phyloP scores from a whole-genome alignment of 2,329 filamentous ascomycete genomes.

The Arthrocladium fulminans region DNA sequence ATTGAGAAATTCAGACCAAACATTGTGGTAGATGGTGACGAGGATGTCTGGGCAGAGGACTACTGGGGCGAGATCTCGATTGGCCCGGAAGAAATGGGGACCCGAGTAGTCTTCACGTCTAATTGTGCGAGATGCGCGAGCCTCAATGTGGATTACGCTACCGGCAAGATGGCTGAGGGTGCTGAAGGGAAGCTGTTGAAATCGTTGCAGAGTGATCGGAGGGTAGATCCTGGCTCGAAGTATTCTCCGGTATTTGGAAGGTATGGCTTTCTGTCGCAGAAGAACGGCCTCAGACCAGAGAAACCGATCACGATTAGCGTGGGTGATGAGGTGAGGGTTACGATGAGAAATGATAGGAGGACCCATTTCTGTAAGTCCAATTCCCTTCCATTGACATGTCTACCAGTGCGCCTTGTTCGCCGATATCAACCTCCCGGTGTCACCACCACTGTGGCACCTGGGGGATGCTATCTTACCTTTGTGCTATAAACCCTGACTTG shows the following conservation, averaged over 20 bases:
- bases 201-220: constrained; percentile 59
- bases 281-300: constrained; percentile 21
- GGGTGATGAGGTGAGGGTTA: constrained; percentile 49
- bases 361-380: constrained; percentile 45
- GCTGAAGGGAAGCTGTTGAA: constrained; percentile 57
- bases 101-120: constrained; percentile 51
- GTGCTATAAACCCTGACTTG: background rate
- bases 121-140: constrained; percentile 63
- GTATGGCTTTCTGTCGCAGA: constrained; percentile 53
- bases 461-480: background rate
- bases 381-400: background rate
- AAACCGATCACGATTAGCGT: constrained; percentile 39
- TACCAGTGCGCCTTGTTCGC: background rate
- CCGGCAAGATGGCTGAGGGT: constrained; percentile 50
- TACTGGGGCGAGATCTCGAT: constrained; percentile 58
- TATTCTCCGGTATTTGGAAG: constrained; percentile 65
- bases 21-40: constrained; percentile 55
- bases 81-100: constrained; percentile 11
- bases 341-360: constrained; percentile 42
- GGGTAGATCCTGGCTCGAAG: constrained; percentile 60
- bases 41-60: constrained; percentile 57
- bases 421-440: background rate
- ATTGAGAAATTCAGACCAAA: constrained; percentile 66
- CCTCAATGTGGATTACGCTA: constrained; percentile 62
- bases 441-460: background rate